Evolutionary conservation across 202 grass and related monocot genomes (phyloP).

Genomic region (Schoenoplectus tabernaemontani): DNA sequence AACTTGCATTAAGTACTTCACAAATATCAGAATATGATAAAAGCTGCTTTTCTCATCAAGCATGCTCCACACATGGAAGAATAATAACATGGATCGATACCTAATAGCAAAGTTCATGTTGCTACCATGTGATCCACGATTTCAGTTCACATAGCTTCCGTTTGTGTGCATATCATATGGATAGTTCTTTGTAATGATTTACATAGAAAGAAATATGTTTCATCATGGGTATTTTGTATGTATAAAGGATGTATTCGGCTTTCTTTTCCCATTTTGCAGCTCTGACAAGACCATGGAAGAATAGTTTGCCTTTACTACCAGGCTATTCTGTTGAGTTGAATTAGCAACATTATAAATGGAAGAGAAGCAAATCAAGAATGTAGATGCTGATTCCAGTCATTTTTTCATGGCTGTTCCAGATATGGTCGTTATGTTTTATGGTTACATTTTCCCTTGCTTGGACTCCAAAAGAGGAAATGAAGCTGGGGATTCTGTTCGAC

Average conservation of each 20-base stretch:
- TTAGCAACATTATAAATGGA: slow-evolving; percentile 6
- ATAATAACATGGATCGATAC: no score
- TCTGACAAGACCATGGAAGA: slow-evolving; percentile 4
- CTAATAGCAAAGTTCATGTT: neutral
- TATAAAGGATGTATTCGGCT: neutral
- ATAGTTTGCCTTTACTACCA: neutral
- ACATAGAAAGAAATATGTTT: no score
- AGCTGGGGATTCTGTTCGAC: slow-evolving; percentile 62
- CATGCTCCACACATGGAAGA: no score
- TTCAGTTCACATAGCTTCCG: neutral
- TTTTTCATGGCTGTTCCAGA: slow-evolving; percentile 38
- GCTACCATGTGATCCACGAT: neutral
- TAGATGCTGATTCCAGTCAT: slow-evolving; percentile 12
- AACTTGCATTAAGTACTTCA: neutral
- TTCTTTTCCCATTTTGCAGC: slow-evolving; percentile 13
- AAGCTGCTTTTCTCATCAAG: neutral
- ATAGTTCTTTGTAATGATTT: no score
- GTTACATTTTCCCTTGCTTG: slow-evolving; percentile 68
- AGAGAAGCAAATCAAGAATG: slow-evolving; percentile 12
- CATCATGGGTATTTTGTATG: no score
- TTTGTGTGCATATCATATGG: neutral
- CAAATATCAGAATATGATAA: neutral
- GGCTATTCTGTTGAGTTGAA: neutral
- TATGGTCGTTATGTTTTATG: slow-evolving; percentile 59
- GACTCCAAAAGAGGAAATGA: slow-evolving; percentile 48